phyloP scores from a whole-genome alignment of 164 flowering plant species.

The Macadamia integrifolia region DNA sequence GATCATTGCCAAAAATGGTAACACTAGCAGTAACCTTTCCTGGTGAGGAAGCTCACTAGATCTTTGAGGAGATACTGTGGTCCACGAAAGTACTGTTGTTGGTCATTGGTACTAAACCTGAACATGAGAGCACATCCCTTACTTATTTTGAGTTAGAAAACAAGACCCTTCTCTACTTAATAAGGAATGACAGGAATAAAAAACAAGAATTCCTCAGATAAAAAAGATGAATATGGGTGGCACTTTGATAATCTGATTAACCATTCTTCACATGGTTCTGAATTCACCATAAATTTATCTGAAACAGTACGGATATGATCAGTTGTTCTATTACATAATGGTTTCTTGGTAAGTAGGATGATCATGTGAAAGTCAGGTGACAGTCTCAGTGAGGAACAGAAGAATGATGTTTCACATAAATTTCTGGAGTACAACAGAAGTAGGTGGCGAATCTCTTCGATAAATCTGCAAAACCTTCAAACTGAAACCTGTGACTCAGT shows the following conservation, averaged over 20 bases:
- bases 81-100: slow-evolving; percentile 1
- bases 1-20: neutral
- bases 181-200: neutral
- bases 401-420: neutral
- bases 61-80: neutral
- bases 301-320: slow-evolving; percentile 1
- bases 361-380: neutral
- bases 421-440: neutral
- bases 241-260: neutral
- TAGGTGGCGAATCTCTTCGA: neutral
- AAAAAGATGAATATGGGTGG: neutral
- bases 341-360: neutral
- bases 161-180: neutral
- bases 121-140: neutral
- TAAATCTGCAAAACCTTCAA: neutral
- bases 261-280: neutral
- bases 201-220: neutral
- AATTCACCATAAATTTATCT: neutral
- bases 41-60: neutral
- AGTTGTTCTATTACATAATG: neutral
- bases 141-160: neutral
- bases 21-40: neutral
- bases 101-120: slow-evolving; percentile 1
- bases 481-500: neutral
- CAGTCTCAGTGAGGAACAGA: slow-evolving; percentile 4